phyloP scores from a whole-genome alignment of 2,329 filamentous ascomycete genomes.

The Beauveria asiatica region DNA sequence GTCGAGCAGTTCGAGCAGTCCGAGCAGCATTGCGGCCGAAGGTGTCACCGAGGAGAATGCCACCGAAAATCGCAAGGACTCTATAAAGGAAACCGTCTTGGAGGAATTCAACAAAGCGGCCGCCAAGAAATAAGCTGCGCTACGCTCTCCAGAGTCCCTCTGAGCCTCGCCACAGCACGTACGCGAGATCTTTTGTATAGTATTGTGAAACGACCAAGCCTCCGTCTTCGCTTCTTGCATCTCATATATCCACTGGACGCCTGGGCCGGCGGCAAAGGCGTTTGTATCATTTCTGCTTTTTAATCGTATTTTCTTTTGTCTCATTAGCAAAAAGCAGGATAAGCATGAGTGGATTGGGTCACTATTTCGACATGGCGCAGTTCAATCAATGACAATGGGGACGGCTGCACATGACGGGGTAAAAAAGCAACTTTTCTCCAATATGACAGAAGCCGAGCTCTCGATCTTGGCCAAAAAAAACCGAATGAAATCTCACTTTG shows the following conservation, averaged over 20 bases:
- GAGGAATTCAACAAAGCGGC: conserved; percentile 31
- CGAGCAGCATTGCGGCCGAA: conserved; percentile 13
- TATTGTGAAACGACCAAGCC: conserved; percentile 5
- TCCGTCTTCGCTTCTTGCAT: neutral
- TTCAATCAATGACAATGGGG: neutral
- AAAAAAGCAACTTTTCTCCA: neutral
- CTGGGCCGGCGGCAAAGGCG: conserved; percentile 2
- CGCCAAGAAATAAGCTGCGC: conserved; percentile 20
- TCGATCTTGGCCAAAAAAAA: neutral
- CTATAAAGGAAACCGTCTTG: conserved; percentile 31
- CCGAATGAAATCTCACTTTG: neutral
- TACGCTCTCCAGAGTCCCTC: neutral
- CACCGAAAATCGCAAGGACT: conserved; percentile 15
- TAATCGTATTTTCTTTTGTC: conserved; percentile 5
- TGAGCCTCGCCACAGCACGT: neutral
- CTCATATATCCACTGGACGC: conserved; percentile 4
- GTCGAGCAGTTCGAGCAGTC: conserved; percentile 15
- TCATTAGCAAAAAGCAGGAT: neutral
- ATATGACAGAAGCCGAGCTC: neutral
- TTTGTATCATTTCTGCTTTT: conserved; percentile 7
- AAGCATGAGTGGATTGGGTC: neutral
- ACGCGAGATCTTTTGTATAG: conserved; percentile 4
- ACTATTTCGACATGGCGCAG: neutral
- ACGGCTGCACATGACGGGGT: neutral
- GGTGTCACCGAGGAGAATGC: conserved; percentile 13